Conservation (phyloP, 2,329 filamentous ascomycete species). For the Alternaria consortialis region DNA sequence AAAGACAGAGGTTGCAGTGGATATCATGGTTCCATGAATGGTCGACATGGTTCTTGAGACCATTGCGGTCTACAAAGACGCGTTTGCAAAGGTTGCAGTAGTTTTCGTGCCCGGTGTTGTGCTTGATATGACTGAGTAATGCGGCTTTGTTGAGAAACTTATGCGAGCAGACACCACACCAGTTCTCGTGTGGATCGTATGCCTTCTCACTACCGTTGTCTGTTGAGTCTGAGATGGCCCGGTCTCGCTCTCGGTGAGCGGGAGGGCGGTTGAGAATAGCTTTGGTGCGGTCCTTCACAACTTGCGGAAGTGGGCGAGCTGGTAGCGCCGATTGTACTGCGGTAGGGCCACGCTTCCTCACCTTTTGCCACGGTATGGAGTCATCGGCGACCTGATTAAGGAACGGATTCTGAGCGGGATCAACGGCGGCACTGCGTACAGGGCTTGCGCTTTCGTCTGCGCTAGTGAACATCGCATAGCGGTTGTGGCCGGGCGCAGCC, state of each 20-base stretch:
- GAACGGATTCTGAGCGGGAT: slow-evolving; percentile 28
- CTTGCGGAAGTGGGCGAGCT: slow-evolving; percentile 4
- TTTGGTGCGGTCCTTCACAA: slow-evolving; percentile 21
- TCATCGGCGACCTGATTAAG: slow-evolving; percentile 36
- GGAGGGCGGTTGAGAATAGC: background rate
- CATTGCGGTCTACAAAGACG: slow-evolving; percentile 47
- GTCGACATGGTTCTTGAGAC: slow-evolving; percentile 47
- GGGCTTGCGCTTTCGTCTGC: slow-evolving; percentile 18
- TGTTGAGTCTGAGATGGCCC: slow-evolving; percentile 16
- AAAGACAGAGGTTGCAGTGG: slow-evolving; percentile 47
- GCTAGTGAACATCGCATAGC: slow-evolving; percentile 36
- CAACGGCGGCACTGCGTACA: background rate
- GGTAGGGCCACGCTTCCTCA: slow-evolving; percentile 30
- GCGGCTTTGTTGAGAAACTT: slow-evolving; percentile 34
- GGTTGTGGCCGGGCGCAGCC: slow-evolving; percentile 29
- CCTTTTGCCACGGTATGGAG: slow-evolving; percentile 38
- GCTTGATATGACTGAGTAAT: slow-evolving; percentile 40
- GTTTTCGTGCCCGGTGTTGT: slow-evolving; percentile 35
- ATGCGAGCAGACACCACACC: slow-evolving; percentile 44
- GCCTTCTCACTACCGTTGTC: slow-evolving; percentile 20
- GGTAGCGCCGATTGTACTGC: background rate
- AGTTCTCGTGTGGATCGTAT: slow-evolving; percentile 37
- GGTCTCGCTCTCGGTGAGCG: slow-evolving; percentile 10
- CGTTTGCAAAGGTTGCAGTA: slow-evolving; percentile 50
- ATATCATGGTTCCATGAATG: slow-evolving; percentile 39